Evolutionary conservation across 495 filamentous ascomycete species (phyloP).

Genomic region (Tuber borchii): DNA sequence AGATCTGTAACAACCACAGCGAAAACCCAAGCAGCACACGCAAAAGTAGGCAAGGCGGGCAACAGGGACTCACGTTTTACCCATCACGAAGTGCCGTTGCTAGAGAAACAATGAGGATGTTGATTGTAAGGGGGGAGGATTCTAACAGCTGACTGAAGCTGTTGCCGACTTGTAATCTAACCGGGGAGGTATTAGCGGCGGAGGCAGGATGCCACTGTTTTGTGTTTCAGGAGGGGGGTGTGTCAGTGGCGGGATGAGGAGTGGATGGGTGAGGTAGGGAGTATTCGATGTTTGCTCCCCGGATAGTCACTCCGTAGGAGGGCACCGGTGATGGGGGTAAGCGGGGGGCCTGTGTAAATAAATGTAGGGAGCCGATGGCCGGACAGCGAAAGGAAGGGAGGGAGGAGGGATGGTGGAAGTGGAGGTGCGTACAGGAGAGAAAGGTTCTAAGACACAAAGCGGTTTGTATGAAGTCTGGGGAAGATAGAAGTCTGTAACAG

Average conservation of each 20-base stretch:
- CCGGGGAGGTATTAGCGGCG: not conserved
- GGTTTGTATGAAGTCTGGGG: not conserved
- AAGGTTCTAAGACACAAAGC: not conserved
- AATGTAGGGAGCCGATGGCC: slow-evolving; percentile 12
- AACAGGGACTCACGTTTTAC: slow-evolving; percentile 47
- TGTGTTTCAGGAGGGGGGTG: not conserved
- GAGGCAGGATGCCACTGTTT: not conserved
- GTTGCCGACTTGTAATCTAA: not conserved
- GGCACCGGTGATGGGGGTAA: not conserved
- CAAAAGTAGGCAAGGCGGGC: slow-evolving; percentile 14
- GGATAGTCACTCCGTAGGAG: not conserved
- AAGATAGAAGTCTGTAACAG: not conserved
- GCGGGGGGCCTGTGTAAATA: not conserved
- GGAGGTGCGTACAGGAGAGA: not conserved
- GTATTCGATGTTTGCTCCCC: not conserved
- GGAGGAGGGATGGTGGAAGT: not conserved
- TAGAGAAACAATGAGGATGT: not conserved
- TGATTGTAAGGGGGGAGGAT: not conserved
- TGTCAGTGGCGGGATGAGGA: not conserved
- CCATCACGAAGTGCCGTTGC: slow-evolving; percentile 42
- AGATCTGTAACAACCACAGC: not conserved
- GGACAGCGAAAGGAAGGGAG: slow-evolving; percentile 9
- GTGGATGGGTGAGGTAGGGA: not conserved
- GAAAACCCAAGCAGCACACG: slow-evolving; percentile 14
- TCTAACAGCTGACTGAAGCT: not conserved